Conservation (phyloP, 352 stramenopile species). For the Pythium diclinum region DNA sequence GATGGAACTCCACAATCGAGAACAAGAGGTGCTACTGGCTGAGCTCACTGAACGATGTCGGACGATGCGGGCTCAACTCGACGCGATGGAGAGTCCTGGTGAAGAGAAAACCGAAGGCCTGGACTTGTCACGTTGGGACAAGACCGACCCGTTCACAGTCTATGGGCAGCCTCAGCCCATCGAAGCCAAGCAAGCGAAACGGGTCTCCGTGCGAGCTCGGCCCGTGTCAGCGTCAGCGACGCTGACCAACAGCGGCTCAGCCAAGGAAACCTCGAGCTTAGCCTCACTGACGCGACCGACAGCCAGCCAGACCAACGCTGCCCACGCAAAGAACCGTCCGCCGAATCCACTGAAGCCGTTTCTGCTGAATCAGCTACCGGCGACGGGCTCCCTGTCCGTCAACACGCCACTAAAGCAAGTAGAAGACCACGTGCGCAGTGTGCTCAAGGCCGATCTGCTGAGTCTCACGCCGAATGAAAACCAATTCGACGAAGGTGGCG, state of each 20-base stretch:
- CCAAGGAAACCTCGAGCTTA: background rate
- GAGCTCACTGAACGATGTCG: conserved; percentile 51
- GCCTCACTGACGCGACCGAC: conserved; percentile 6
- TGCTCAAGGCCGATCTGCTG: conserved; percentile 53
- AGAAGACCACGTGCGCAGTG: conserved; percentile 53
- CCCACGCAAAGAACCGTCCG: background rate
- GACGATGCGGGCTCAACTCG: conserved; percentile 26
- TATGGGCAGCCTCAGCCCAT: conserved; percentile 50
- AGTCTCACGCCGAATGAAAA: conserved; percentile 37
- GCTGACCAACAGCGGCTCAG: background rate
- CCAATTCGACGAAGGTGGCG: conserved; percentile 44
- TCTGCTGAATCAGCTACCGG: conserved; percentile 18
- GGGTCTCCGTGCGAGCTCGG: conserved; percentile 10
- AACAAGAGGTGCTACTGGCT: conserved; percentile 56
- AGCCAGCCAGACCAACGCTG: background rate
- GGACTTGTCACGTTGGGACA: conserved; percentile 15
- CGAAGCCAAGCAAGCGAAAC: conserved; percentile 25
- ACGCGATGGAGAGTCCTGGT: conserved; percentile 7
- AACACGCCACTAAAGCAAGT: conserved; percentile 22
- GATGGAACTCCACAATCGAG: conserved; percentile 40
- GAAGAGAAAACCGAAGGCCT: conserved; percentile 4
- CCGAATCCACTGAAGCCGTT: conserved; percentile 12
- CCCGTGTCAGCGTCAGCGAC: conserved; percentile 30
- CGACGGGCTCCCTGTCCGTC: background rate
- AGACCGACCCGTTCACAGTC: conserved; percentile 42